Evolutionary conservation across 306 rosid species (phyloP), one percentile per base, ranked within the genome.

Genomic region (Lotus japonicus): DNA sequence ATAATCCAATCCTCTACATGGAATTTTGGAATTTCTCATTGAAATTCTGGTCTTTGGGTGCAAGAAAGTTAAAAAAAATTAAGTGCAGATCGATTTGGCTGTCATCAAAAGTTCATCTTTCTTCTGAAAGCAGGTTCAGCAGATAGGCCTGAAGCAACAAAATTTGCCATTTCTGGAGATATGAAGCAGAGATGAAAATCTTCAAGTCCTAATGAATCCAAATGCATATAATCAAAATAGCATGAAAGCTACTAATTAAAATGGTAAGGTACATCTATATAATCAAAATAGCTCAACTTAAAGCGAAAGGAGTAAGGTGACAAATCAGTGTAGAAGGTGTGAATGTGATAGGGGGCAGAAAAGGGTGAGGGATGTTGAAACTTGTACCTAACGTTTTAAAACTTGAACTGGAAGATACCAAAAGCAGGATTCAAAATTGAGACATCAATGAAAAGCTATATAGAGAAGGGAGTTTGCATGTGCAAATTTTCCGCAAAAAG

Each of bases 21-120:
- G 43, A 63, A 75, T 66, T 75, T 84, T 83, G 57, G 64, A 66
- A 4, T 50, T 72, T 69, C 86, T 84, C 91, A 88, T 86, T 84
- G 84, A 57, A 46, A 21, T 57, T 72, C 0, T 58, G 43, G 23
- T 35, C 12, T 18, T 17, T 15, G 50, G 19, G 44, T 61, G 38
- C 4, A 26, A 16, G 12, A 69, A 55, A 48, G 56, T 61, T 51
- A 17, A 48, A 56, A 21, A 57, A 50, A 69, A 43, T 58, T 4
- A 18, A 49, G 62, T 18, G 49, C 13, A 46, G 69, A 63, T 31
- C 3, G 16, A 15, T 16, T 14, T 9, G 72, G 46, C 2, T 69
- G 21, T 65, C 54, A 70, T 61, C 58, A 60, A 51, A 28, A 28
- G 13, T 39, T 50, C 49, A 26, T 53, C 71, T 73, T 6, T 35